Base-by-base conservation (phyloP, 805 yeast species). In the Hyphopichia homilentoma region DNA sequence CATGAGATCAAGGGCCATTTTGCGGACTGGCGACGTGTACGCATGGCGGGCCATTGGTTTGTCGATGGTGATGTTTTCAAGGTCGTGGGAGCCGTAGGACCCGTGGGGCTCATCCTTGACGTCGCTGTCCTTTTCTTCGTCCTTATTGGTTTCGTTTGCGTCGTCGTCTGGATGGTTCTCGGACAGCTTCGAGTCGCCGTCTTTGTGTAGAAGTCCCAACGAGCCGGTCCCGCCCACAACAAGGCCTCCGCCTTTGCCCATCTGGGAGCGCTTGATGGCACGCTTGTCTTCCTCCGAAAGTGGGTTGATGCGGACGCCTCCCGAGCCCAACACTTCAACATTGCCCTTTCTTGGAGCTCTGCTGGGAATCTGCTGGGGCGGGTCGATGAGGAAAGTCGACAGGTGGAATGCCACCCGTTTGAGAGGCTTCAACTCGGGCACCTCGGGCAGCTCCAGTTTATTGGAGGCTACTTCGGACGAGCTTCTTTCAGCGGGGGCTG, bases 361-460 rank as follows among this genome's bases (percentile, higher is more conserved):
- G 2, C 95, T 83, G 2, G 97, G 97, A 39, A 89, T 84, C 52
- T 88, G 96, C 50, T 89, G 97, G 1, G 96, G 95, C 2, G 68
- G 68, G 34, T 66, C 70, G 13, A 66, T 63, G 24, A 62, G 49
- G 34, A 66, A 66, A 1, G 70, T 65, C 24, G 59, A 54, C 21
- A 63, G 54, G 39, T 65, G 70, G 34, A 66, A 66, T 3, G 69
- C 69, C 7, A 66, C 72, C 25, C 68, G 44, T 45, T 62, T 65
- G 29, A 66, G 43, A 3, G 69, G 68, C 33, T 54, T 62, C 32
- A 60, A 39, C 22, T 48, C 49, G 25, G 50, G 43, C 30, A 59
- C 59, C 27, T 58, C 53, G 0, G 65, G 59, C 15, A 44, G 27
- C 7, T 33, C 32, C 8, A 35, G 34, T n/a, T 25, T 19, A 8